A percentile compares a stretch with the other conserved stretches of the same genome.
These are phyloP conservation scores for Penicillium angulare DNA, from an alignment of 495 filamentous ascomycete species.

Conservation along the genomic window DNA sequence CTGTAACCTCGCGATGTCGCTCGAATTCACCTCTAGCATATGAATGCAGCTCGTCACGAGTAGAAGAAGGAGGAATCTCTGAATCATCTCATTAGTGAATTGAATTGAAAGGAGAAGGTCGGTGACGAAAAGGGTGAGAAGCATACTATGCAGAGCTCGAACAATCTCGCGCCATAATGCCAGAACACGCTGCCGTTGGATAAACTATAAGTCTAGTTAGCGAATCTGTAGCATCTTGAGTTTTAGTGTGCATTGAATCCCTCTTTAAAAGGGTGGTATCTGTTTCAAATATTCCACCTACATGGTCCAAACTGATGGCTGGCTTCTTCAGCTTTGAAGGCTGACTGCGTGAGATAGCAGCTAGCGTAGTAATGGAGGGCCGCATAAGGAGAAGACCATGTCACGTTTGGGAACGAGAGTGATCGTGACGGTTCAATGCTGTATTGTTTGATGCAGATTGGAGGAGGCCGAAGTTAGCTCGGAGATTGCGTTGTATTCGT, in stretches of 20 bases:
- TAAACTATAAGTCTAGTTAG: slow-evolving; percentile 32
- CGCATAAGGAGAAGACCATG: slow-evolving; percentile 69
- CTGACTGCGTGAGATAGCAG: slow-evolving; percentile 28
- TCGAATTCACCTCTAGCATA: slow-evolving; percentile 80
- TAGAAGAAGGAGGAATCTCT: slow-evolving; percentile 45
- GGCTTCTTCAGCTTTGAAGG: slow-evolving; percentile 40
- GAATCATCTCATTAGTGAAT: neutral
- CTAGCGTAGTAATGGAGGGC: slow-evolving; percentile 24
- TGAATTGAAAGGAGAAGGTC: neutral
- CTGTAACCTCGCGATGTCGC: slow-evolving; percentile 65
- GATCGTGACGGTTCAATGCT: too few species aligned
- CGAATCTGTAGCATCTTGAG: neutral
- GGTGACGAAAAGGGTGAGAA: neutral
- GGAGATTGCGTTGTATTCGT: too few species aligned
- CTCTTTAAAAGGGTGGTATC: neutral
- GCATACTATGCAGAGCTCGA: slow-evolving; percentile 38
- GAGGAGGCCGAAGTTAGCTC: too few species aligned
- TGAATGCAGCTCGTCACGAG: slow-evolving; percentile 61
- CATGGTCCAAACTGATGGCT: slow-evolving; percentile 41
- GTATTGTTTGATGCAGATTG: neutral
- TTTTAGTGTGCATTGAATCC: neutral
- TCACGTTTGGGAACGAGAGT: slow-evolving; percentile 32
- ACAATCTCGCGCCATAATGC: slow-evolving; percentile 41
- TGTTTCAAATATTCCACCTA: slow-evolving; percentile 15
- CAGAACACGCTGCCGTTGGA: slow-evolving; percentile 41